Evolutionary conservation across 176 grass and related monocot genomes (phyloP).

Genomic region (Raddia guianensis): DNA sequence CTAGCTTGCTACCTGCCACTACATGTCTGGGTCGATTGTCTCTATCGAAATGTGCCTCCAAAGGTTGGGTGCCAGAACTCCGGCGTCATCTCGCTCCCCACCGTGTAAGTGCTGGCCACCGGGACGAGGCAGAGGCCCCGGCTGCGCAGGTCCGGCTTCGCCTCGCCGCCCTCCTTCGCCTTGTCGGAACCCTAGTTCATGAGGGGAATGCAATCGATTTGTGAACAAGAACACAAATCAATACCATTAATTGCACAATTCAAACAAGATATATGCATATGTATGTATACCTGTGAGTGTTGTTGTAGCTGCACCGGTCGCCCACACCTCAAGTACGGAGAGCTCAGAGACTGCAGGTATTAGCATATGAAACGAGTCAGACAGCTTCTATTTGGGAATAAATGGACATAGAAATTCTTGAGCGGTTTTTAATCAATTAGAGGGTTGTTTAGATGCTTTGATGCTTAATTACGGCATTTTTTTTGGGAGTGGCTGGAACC

Average conservation of each 20-base stretch:
- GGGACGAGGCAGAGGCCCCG: constrained; percentile 84
- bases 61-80: constrained; percentile 90
- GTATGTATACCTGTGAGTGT: constrained; percentile 44
- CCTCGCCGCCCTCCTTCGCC: constrained; percentile 29
- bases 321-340: constrained; percentile 68
- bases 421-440: not conserved
- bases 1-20: constrained; percentile 9
- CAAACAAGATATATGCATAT: not conserved
- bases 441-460: not conserved
- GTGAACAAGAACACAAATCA: not conserved
- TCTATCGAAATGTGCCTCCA: constrained; percentile 75
- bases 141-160: constrained; percentile 61
- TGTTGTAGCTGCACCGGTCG: constrained; percentile 49
- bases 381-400: not conserved
- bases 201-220: constrained; percentile 10
- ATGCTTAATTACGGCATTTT: constrained; percentile 71
- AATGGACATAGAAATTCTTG: not conserved
- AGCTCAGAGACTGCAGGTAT: constrained; percentile 69
- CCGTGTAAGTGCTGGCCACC: constrained; percentile 67
- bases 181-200: constrained; percentile 39
- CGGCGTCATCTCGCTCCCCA: constrained; percentile 49
- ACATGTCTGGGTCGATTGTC: not conserved
- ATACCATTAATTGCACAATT: not conserved
- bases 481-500: too few relatives aligned
- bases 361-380: not conserved